A percentile compares a stretch with the other conserved stretches of the same genome.
Evolutionary conservation across 768 basidiomycete genomes (phyloP).

Genomic region (Crassisporium funariophilum): DNA sequence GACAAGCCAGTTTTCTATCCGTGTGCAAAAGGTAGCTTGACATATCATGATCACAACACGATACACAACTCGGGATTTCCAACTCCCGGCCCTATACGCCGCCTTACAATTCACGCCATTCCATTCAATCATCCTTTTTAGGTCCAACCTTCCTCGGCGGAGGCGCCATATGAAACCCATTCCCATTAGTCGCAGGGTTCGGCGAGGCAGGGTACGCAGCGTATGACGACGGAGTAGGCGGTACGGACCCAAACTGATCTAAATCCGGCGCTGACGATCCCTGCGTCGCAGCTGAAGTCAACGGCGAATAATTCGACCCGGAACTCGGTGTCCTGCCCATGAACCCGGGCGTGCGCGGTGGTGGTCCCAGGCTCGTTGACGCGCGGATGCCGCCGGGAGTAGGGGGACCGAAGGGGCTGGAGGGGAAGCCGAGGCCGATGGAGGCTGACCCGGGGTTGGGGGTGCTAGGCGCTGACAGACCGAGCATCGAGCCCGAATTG

Average conservation of each 20-base stretch:
- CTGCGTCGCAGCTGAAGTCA: slow-evolving; percentile 10
- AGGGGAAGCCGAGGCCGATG: slow-evolving; percentile 9
- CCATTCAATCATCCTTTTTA: slow-evolving; percentile 41
- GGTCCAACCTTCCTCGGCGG: slow-evolving; percentile 24
- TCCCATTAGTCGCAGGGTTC: slow-evolving; percentile 28
- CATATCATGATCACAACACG: no score
- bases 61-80: no score
- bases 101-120: no score
- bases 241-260: slow-evolving; percentile 26
- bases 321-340: slow-evolving; percentile 3
- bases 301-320: slow-evolving; percentile 11
- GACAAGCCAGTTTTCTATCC: no score
- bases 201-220: slow-evolving; percentile 37
- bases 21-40: no score
- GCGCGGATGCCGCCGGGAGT: slow-evolving; percentile 6
- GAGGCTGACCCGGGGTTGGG: slow-evolving; percentile 1
- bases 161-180: slow-evolving; percentile 26
- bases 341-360: slow-evolving; percentile 24
- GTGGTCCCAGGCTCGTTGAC: slow-evolving; percentile 19
- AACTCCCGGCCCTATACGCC: no score
- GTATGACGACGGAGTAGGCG: slow-evolving; percentile 35
- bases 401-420: slow-evolving; percentile 11
- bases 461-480: slow-evolving; percentile 17
- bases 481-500: slow-evolving; percentile 14
- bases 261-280: slow-evolving; percentile 14